Evolutionary conservation across 169 alveolate genomes (phyloP), one percentile per base, ranked within the genome.

Genomic region (Plasmodium fragile): DNA sequence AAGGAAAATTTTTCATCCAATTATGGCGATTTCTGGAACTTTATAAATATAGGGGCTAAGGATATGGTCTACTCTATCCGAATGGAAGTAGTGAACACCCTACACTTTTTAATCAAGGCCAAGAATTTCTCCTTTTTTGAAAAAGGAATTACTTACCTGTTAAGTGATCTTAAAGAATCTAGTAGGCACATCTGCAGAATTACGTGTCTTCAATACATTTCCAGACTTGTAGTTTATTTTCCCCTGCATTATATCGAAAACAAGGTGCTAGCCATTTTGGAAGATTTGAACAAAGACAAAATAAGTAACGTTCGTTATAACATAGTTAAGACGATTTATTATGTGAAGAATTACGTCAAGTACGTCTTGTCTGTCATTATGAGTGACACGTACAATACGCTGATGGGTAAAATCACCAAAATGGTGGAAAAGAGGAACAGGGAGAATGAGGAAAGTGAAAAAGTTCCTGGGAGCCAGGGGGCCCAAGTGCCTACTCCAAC

Each of bases 141-240:
- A 81, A 91, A 52, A 16, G 92, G 94, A 30, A 45, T 91, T 41
- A 81, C 83, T 7, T 36, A 59, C 72, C 53, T 91, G 39, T 81
- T 91, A 69, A 79, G 81, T 72, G 83, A 91, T n/a, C 59, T 91
- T 45, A 91, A 91, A 81, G 91, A 91, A 18, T 91, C 94, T 16
- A 91, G 49, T 13, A 79, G 75, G 71, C 82, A 91, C 55, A 73
- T 91, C 13, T 32, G 34, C 53, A 79, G 92, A 91, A 80, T 91
- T 55, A 91, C 84, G 13, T 91, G 94, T 22, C 75, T 91, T 55
- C 94, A 91, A 91, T 91, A 81, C 83, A 81, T 91, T 45, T 43
- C 94, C 34, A 91, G 82, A 80, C 73, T 91, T 45, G 59, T 91
- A 16, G 53, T 81, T 32, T 81, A 81, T 39, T 91, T 91, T 52